Percentiles rank a stretch among this genome's conserved stretches.
These are phyloP conservation scores for Ustilago xerochloae DNA, from an alignment of 1,284 basidiomycete genomes.

Conservation along the genomic window DNA sequence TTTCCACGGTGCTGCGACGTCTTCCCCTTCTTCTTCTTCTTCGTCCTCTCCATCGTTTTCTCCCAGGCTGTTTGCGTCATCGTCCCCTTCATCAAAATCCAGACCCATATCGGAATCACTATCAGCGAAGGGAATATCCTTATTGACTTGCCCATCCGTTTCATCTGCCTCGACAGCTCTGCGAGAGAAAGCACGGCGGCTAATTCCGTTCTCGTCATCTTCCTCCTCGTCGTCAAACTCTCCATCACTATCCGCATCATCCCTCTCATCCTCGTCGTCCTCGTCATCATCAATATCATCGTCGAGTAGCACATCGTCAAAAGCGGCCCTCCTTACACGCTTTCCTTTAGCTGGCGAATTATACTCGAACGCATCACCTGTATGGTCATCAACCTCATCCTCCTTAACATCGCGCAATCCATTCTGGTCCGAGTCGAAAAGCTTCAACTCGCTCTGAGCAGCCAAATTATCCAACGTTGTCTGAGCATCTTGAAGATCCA, in stretches of 20 bases:
- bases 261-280: conserved; percentile 54
- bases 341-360: conserved; percentile 20
- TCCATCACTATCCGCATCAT: conserved; percentile 53
- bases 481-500: conserved; percentile 89
- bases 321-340: conserved; percentile 57
- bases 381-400: conserved; percentile 3
- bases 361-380: conserved; percentile 9
- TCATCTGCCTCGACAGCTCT: conserved; percentile 25
- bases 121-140: conserved; percentile 65
- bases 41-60: conserved; percentile 67
- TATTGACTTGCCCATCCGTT: conserved; percentile 35
- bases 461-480: conserved; percentile 86
- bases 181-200: conserved; percentile 27
- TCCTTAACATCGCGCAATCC: conserved; percentile 27
- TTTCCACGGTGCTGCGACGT: conserved; percentile 78
- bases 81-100: conserved; percentile 27
- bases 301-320: conserved; percentile 60
- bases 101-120: conserved; percentile 67
- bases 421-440: conserved; percentile 80
- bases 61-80: no score
- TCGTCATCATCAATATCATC: conserved; percentile 65
- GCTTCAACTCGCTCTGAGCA: conserved; percentile 81
- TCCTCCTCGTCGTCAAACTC: conserved; percentile 55
- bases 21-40: conserved; percentile 43
- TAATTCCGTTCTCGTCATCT: conserved; percentile 27